Base-by-base conservation (phyloP, 805 yeast species). In the Starmerella apicola region DNA sequence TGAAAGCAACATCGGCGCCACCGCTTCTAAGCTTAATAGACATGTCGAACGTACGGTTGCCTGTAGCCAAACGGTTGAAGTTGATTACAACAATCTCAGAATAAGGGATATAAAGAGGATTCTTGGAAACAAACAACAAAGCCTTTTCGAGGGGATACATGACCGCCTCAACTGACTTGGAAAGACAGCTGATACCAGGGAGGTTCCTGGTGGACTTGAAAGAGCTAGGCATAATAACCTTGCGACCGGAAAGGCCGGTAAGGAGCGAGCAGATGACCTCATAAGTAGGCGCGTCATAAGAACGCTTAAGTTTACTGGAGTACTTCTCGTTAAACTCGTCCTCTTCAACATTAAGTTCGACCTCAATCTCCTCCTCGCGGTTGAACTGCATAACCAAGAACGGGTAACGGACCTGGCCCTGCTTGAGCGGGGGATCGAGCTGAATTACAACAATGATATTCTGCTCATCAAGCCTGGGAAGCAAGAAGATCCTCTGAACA, bases 371-470 rank as follows among this genome's bases (percentile, higher is more conserved):
- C 60, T 91, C 98, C 48, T 85, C 95, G 39, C 77, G 74, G 45
- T 79, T 73, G 56, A 91, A 83, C 63, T 91, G 98, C 59, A 88
- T 63, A 12, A 85, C 88, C 57, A 91, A 66, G 59, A 83, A 91
- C 30, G 95, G 94, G 55, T 91, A 88, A 44, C 95, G 74, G 0
- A 98, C 91, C 64, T 91, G 97, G 41, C 99, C 99, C 64, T 91
- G 99, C 59, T 97, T 77, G 49, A 91, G 67, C 2, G 99, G 98
- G 20, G 98, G 98, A 51, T 88, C 96, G 34, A 91, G 80, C 55
- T 93, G 95, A 44, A 88, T 65, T 5, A 91, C 78, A 56, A 91
- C 68, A 49, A 86, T 66, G 58, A 88, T 94, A 58, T 88, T 94
- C 32, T 81, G 68, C 46, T 85, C 96, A 60, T 91, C 98, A 1